Evolutionary conservation across 1,284 basidiomycete species (phyloP).

Genomic region (Austroboletus niveus): DNA sequence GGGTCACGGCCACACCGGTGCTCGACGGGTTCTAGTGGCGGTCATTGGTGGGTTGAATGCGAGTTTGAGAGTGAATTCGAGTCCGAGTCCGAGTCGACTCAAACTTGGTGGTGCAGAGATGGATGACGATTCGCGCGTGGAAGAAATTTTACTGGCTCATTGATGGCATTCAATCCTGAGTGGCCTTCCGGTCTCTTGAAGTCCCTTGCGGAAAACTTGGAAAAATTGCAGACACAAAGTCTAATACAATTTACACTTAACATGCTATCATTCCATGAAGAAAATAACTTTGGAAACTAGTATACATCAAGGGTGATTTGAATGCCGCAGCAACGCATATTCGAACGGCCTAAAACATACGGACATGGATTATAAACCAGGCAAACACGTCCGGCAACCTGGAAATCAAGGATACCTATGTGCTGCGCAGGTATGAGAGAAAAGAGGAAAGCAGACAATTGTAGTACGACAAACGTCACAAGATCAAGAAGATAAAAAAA

Average conservation of each 20-base stretch:
- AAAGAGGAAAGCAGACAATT: not conserved
- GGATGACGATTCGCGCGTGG: slow-evolving; percentile 21
- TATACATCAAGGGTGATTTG: slow-evolving; percentile 26
- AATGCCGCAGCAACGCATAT: slow-evolving; percentile 21
- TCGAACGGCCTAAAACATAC: slow-evolving; percentile 14
- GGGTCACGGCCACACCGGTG: not conserved
- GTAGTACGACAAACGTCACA: slow-evolving; percentile 8
- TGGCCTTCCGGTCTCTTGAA: too few species aligned
- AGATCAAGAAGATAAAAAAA: slow-evolving; percentile 8
- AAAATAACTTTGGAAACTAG: slow-evolving; percentile 14
- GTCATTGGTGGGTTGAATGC: slow-evolving; percentile 7
- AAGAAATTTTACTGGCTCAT: slow-evolving; percentile 8
- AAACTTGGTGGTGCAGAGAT: slow-evolving; percentile 29
- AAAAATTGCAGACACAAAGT: too few species aligned
- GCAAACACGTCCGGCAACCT: not conserved
- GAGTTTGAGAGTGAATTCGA: slow-evolving; percentile 1
- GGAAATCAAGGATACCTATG: slow-evolving; percentile 2
- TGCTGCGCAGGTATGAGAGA: not conserved
- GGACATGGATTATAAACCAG: slow-evolving; percentile 1
- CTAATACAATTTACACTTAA: not conserved
- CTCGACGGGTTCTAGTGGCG: not conserved
- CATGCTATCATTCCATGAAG: slow-evolving; percentile 1
- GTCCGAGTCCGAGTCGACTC: slow-evolving; percentile 19
- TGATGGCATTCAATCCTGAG: too few species aligned
- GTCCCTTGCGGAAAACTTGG: too few species aligned